Evolutionary conservation across 805 yeast species (phyloP).

Genomic region (Sugiyamaella valdiviana): DNA sequence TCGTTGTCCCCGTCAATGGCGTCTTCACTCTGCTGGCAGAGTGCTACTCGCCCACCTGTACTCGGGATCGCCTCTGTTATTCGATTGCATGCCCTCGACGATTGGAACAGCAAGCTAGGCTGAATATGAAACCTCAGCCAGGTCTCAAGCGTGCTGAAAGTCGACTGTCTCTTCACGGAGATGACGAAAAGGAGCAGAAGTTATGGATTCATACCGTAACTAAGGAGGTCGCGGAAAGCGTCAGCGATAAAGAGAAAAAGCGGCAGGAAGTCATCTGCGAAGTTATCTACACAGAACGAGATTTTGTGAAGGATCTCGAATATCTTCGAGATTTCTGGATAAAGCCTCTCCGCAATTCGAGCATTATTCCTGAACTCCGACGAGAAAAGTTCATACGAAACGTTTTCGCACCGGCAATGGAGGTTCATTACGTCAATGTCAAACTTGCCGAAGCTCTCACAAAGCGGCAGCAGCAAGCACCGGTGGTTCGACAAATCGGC

Average conservation of each 20-base stretch:
- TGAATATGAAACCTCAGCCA: conserved; percentile 82
- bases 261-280: conserved; percentile 95
- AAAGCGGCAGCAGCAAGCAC: conserved; percentile 76
- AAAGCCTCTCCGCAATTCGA: conserved; percentile 79
- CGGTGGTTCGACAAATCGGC: conserved; percentile 79
- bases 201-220: conserved; percentile 94
- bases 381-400: conserved; percentile 87
- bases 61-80: conserved; percentile 80
- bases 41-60: conserved; percentile 96
- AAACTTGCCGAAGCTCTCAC: conserved; percentile 85
- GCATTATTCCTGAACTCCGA: conserved; percentile 80
- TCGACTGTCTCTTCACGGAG: conserved; percentile 56
- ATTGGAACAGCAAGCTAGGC: conserved; percentile 89
- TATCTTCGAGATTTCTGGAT: conserved; percentile 91
- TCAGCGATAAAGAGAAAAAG: conserved; percentile 79
- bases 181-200: conserved; percentile 72
- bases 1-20: conserved; percentile 56
- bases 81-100: conserved; percentile 95
- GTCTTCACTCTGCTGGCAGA: conserved; percentile 88
- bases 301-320: conserved; percentile 90
- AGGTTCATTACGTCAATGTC: conserved; percentile 75
- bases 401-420: conserved; percentile 85
- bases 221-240: conserved; percentile 62
- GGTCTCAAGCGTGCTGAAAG: conserved; percentile 74
- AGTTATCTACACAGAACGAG: conserved; percentile 87